Conservation (phyloP, 768 basidiomycete species). For the Leucosporidium yakuticum region DNA sequence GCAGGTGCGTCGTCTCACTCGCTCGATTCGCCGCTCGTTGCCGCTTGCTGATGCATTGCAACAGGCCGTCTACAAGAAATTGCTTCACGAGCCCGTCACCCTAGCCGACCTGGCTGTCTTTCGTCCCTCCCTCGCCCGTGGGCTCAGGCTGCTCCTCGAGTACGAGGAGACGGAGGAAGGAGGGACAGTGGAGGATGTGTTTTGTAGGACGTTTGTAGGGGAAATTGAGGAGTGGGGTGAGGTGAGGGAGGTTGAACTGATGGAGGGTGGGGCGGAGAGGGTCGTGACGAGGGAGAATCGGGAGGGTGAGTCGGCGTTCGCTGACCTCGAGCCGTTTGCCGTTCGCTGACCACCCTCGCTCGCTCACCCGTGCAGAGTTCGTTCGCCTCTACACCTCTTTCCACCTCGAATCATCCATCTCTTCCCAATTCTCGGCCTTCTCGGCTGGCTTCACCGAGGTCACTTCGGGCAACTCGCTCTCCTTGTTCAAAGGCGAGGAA, state of each 20-base stretch:
- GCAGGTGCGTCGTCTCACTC: slow-evolving; percentile 41
- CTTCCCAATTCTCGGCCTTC: slow-evolving; percentile 34
- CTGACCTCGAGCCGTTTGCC: not conserved
- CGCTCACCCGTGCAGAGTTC: slow-evolving; percentile 9
- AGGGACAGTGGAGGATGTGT: slow-evolving; percentile 52
- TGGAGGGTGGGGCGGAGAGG: slow-evolving; percentile 56
- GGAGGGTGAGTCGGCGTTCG: slow-evolving; percentile 49
- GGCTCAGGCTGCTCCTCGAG: slow-evolving; percentile 65
- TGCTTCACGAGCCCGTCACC: slow-evolving; percentile 57
- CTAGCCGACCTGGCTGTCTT: slow-evolving; percentile 64
- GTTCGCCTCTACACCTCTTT: slow-evolving; percentile 27
- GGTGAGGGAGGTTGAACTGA: slow-evolving; percentile 60
- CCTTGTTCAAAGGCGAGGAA: slow-evolving; percentile 36
- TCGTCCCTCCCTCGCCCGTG: slow-evolving; percentile 62
- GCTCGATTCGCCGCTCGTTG: too few relatives aligned
- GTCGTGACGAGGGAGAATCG: slow-evolving; percentile 70
- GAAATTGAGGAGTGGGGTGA: slow-evolving; percentile 54
- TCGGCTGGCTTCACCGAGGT: slow-evolving; percentile 31
- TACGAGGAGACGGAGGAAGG: slow-evolving; percentile 57
- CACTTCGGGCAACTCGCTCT: slow-evolving; percentile 34
- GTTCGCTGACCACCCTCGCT: not conserved
- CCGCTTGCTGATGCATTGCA: not conserved
- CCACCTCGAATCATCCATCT: slow-evolving; percentile 28
- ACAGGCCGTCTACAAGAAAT: slow-evolving; percentile 69
- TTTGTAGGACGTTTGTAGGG: slow-evolving; percentile 30